These are phyloP conservation scores for Lecanosticta acicola DNA, from an alignment of 2,329 filamentous ascomycete species.

Conservation along the genomic window DNA sequence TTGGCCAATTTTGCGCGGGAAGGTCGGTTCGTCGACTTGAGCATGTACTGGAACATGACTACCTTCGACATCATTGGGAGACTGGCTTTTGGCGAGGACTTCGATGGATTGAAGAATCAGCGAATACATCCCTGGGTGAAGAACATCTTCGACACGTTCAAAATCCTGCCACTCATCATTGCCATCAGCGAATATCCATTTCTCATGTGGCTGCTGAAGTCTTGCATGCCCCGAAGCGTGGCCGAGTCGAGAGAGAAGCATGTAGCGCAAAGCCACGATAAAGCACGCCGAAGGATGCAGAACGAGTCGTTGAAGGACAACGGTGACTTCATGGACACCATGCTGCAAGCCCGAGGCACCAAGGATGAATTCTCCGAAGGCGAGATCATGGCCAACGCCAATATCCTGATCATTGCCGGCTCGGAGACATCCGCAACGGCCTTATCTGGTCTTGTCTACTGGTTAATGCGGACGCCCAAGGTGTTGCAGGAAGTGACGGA, in stretches of 20 bases:
- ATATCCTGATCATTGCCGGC: conserved; percentile 34
- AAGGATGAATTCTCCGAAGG: conserved; percentile 4
- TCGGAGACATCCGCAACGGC: conserved; percentile 36
- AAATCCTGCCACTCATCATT: conserved; percentile 1
- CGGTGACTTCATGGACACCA: conserved; percentile 19
- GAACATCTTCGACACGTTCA: conserved; percentile 2
- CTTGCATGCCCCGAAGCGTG: too few species aligned
- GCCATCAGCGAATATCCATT: too few species aligned
- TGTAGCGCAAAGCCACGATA: too few species aligned
- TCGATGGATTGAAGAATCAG: not conserved
- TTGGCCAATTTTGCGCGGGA: too few species aligned
- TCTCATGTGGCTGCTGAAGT: too few species aligned
- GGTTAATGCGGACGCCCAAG: conserved; percentile 27
- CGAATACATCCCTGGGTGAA: not conserved
- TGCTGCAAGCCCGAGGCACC: conserved; percentile 18
- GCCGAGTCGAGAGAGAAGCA: too few species aligned
- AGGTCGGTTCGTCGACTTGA: too few species aligned
- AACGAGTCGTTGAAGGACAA: not conserved
- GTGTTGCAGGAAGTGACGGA: conserved; percentile 25
- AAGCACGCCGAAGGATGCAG: too few species aligned
- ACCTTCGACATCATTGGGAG: conserved; percentile 2
- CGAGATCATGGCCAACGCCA: conserved; percentile 15
- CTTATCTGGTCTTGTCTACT: conserved; percentile 28
- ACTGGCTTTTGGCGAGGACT: conserved; percentile 2
- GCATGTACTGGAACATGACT: too few species aligned